Conservation (phyloP, 768 basidiomycete genomes). For the Boletus tomentosulus region DNA sequence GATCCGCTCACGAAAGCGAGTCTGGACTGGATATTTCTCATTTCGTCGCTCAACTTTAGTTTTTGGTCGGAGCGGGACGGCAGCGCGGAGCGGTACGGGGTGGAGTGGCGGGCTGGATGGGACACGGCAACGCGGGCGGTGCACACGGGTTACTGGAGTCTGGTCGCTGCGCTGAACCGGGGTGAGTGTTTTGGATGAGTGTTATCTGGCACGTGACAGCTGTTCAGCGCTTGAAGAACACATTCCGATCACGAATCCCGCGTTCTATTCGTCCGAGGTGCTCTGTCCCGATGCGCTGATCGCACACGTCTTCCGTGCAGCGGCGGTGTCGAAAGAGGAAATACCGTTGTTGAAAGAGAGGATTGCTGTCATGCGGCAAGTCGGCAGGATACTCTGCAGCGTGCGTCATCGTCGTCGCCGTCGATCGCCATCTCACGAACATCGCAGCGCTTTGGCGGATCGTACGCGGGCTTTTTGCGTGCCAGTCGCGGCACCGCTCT, state of each 20-base stretch:
- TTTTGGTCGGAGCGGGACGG: constrained; percentile 82
- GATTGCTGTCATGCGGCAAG: constrained; percentile 72
- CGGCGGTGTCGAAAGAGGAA: constrained; percentile 51
- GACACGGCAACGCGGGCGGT: constrained; percentile 42
- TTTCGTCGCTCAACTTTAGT: constrained; percentile 82
- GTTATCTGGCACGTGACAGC: neutral
- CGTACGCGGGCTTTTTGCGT: constrained; percentile 62
- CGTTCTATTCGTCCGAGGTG: constrained; percentile 68
- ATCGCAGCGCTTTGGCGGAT: constrained; percentile 60
- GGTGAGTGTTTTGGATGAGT: constrained; percentile 39
- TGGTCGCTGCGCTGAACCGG: constrained; percentile 79
- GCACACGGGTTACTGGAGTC: constrained; percentile 84
- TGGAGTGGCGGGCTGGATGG: constrained; percentile 76
- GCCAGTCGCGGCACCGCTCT: constrained; percentile 62
- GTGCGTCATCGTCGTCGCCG: constrained; percentile 40
- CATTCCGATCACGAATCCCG: constrained; percentile 75
- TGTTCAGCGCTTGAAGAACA: constrained; percentile 65
- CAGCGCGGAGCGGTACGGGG: constrained; percentile 59
- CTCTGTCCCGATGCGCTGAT: constrained; percentile 71
- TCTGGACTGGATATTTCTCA: constrained; percentile 85
- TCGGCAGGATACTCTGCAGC: constrained; percentile 64
- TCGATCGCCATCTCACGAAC: constrained; percentile 7
- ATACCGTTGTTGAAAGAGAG: constrained; percentile 72
- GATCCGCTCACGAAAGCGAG: constrained; percentile 53
- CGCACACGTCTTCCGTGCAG: constrained; percentile 62